Base-by-base conservation (phyloP, 768 basidiomycete genomes). In the Boletus vinaceobasis region DNA sequence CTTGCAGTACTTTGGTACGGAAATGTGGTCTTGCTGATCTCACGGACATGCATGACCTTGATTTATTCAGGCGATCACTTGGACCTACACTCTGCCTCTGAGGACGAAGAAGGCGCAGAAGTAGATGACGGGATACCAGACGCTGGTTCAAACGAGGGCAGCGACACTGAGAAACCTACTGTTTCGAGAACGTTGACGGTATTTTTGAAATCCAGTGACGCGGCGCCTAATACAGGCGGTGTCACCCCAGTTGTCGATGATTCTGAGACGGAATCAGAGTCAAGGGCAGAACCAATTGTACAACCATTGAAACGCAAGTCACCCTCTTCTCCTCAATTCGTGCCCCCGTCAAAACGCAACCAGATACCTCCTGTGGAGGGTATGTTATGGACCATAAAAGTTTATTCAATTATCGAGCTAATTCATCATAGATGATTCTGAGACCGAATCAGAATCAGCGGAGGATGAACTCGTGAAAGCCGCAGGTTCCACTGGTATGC, bases 81-180 rank as follows among this genome's bases (percentile, higher is more conserved):
- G 37, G 77, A 76, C 37, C 62, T 84, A 17, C 78, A 81, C 31
- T 83, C 82, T 27, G 82, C 76, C 21, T 80, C 78, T 8, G 82
- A 83, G 58, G 66, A 71, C 17, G 70, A 69, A 4, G 61, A 65
- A 37, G 36, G 0, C 7, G 50, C 57, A 33, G 65, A 58, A 7
- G 61, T 61, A 8, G 60, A 55, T 8, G 70, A 65, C 19, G 60
- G 64, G 4, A 58, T 56, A 8, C 52, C 58, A 5, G 60, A 64
- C 33, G 31, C 36, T 11, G 60, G 58, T 27, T 60, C 61, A 19
- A 58, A 64, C 35, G 58, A 61, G 36, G 67, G 66, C 40, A 66
- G 67, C 36, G 68, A 68, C n/a, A 60, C 19, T 17, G 59, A 60
- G 8, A 48, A 45, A 29, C 67, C 59, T 21, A 17, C 54, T 17